Percentiles rank a stretch among this genome's conserved stretches.
Conservation (phyloP, 2,329 filamentous ascomycete species). For the Alternaria viburni region DNA sequence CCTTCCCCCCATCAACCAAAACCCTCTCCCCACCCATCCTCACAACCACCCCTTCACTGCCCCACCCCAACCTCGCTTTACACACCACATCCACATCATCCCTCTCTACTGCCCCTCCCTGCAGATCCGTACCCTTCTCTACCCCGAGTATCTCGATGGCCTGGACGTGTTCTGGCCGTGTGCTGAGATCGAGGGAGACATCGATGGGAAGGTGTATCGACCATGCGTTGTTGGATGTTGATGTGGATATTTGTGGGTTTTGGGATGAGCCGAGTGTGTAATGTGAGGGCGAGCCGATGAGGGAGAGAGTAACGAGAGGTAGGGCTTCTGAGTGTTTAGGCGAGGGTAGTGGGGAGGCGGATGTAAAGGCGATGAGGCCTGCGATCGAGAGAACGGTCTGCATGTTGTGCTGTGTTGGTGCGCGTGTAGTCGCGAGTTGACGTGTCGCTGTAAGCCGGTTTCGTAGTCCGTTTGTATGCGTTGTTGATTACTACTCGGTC, state of each 20-base stretch:
- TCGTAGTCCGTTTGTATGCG: not conserved
- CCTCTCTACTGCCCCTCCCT: not conserved
- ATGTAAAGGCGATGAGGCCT: not conserved
- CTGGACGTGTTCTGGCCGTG: constrained; percentile 20
- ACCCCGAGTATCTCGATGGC: constrained; percentile 20
- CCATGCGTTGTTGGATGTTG: not conserved
- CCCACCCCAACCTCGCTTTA: constrained; percentile 12
- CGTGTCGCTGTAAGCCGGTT: not conserved
- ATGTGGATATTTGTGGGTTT: not conserved
- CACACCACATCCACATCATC: constrained; percentile 19
- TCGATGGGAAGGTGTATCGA: constrained; percentile 25
- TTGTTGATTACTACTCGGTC: not conserved
- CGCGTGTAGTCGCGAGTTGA: not conserved
- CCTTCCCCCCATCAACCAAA: constrained; percentile 12
- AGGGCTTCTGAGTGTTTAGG: not conserved
- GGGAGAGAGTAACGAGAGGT: not conserved
- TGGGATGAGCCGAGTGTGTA: not conserved
- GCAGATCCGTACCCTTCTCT: constrained; percentile 1
- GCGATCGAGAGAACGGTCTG: not conserved
- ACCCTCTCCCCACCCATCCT: constrained; percentile 12
- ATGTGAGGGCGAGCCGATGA: not conserved
- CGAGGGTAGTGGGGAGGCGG: not conserved
- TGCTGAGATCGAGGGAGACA: constrained; percentile 22
- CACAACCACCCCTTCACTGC: constrained; percentile 13
- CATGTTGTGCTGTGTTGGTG: not conserved